Evolutionary conservation across 176 grass and related monocot genomes (phyloP).

Genomic region (Chloris gayana): DNA sequence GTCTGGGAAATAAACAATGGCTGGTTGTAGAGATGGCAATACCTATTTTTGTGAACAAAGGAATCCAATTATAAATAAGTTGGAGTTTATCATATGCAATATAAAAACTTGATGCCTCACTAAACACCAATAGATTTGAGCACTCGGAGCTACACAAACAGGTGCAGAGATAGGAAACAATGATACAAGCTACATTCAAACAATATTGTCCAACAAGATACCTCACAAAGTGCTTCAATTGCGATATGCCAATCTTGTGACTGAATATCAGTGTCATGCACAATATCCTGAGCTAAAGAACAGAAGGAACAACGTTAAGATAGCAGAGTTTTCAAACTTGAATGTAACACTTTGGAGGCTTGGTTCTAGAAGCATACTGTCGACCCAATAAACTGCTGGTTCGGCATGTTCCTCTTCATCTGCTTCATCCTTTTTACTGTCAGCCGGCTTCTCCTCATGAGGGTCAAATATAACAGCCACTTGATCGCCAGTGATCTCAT

Average conservation of each 20-base stretch:
- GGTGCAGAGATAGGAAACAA: slow-evolving; percentile 29
- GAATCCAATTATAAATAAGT: slow-evolving; percentile 29
- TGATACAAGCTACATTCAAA: slow-evolving; percentile 21
- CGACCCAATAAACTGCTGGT: slow-evolving; percentile 70
- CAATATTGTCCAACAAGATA: slow-evolving; percentile 40
- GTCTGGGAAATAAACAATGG: slow-evolving; percentile 89
- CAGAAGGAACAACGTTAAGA: slow-evolving; percentile 23
- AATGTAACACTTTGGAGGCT: slow-evolving; percentile 19
- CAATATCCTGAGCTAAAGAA: slow-evolving; percentile 85
- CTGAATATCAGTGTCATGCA: slow-evolving; percentile 64
- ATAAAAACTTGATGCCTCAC: background rate
- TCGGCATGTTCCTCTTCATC: slow-evolving; percentile 49
- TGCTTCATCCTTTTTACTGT: slow-evolving; percentile 47
- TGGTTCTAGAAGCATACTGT: slow-evolving; percentile 72
- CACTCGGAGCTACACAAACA: slow-evolving; percentile 4
- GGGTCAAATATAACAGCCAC: slow-evolving; percentile 90
- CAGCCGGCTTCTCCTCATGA: slow-evolving; percentile 49
- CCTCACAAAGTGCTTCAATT: slow-evolving; percentile 87
- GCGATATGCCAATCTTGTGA: slow-evolving; percentile 81
- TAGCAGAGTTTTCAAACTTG: slow-evolving; percentile 12
- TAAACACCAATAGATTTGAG: background rate
- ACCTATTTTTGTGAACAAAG: slow-evolving; percentile 59
- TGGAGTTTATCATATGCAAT: slow-evolving; percentile 2
- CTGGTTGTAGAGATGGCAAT: slow-evolving; percentile 74
- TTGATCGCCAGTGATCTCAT: slow-evolving; percentile 80